Evolutionary conservation across 192 early-diverging fungal species (phyloP), one percentile per base, ranked within the genome.

Genomic region (Coemansia sp.): DNA sequence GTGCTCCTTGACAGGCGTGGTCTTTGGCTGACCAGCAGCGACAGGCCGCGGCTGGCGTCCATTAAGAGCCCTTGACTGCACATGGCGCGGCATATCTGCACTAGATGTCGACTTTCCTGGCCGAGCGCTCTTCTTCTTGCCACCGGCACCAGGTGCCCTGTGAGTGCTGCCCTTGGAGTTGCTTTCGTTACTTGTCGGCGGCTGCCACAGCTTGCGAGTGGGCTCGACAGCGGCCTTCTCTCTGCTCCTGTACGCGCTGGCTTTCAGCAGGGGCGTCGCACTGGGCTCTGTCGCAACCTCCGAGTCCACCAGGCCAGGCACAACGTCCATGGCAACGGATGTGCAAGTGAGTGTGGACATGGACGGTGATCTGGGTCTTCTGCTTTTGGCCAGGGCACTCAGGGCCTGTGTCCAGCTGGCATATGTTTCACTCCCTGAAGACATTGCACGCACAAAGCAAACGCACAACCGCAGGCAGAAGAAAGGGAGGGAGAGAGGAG

Each of bases 321-420:
- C n/a, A n/a, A n/a, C n/a, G n/a, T n/a, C n/a, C n/a, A n/a, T n/a
- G n/a, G n/a, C n/a, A n/a, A n/a, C n/a, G n/a, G n/a, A n/a, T n/a
- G n/a, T n/a, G n/a, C n/a, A n/a, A n/a, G n/a, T n/a, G n/a, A n/a
- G n/a, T n/a, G n/a, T 44, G 7, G 26, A 13, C 20, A 25, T 20
- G 23, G 42, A 25, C 8, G 42, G 9, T 13, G 42, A 24, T 8
- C 20, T 14, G 4, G 42, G n/a, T 25, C 24, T 20, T 25, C 24
- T 44, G 42, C 42, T 44, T 3, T 14, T 24, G 8, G 42, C 42
- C 19, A 44, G 24, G 4, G 42, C 42, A 14, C 22, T 44, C 19
- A 44, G 23, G 4, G 42, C 42, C 24, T n/a, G 11, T 14, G 42
- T 44, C 42, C 42, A 44, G 42, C 42, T 44, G 19, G 23, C 42